Conservation (phyloP, 78 protist species). For the Chrysochromulina parva region DNA sequence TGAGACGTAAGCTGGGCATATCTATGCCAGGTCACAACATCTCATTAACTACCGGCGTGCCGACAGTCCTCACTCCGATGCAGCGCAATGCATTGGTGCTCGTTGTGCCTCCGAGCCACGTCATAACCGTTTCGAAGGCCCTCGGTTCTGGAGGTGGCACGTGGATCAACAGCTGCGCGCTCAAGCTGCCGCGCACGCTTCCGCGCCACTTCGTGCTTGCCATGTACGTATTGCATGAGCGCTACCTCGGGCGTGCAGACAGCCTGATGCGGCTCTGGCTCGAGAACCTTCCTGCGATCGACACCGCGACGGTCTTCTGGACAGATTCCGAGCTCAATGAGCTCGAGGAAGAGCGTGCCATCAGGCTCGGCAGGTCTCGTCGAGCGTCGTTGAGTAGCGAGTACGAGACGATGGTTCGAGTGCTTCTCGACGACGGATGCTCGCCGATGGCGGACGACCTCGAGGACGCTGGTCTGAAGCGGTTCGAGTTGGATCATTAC, state of each 20-base stretch:
- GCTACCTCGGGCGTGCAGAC: background rate
- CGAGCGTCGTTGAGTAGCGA: background rate
- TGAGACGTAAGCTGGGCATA: too few relatives aligned
- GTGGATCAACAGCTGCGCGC: background rate
- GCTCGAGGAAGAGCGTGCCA: background rate
- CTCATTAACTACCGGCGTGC: too few relatives aligned
- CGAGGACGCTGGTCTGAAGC: background rate
- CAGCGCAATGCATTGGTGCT: background rate
- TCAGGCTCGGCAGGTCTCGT: background rate
- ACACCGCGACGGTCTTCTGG: background rate
- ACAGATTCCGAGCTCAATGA: background rate
- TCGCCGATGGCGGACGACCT: too few relatives aligned
- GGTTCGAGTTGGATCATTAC: background rate
- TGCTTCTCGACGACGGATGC: background rate
- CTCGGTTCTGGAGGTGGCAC: background rate
- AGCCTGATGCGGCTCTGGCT: background rate
- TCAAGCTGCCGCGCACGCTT: background rate
- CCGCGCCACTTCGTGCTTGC: background rate
- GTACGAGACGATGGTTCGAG: background rate
- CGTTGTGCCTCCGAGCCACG: background rate
- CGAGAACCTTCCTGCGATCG: background rate
- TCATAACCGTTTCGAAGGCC: background rate
- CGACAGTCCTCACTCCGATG: too few relatives aligned
- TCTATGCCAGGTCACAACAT: too few relatives aligned
- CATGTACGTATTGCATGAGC: background rate